These are phyloP conservation scores for Cordyceps pruinosa DNA, from an alignment of 2,329 filamentous ascomycete genomes.

Conservation along the genomic window DNA sequence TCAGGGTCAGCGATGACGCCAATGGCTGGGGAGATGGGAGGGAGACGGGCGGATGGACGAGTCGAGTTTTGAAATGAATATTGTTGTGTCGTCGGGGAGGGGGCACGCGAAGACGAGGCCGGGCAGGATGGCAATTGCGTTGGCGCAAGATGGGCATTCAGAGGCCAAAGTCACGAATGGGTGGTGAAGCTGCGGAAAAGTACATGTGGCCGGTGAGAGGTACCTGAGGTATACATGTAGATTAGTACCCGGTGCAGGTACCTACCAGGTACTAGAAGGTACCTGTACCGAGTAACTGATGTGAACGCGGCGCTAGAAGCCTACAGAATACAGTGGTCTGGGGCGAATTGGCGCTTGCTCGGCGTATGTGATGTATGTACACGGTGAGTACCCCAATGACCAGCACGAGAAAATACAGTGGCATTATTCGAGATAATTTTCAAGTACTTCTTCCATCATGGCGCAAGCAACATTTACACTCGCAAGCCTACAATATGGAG, in stretches of 20 bases:
- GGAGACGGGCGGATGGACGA: not conserved
- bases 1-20: slow-evolving; percentile 32
- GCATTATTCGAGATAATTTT: no score
- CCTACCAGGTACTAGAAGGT: no score
- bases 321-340: not conserved
- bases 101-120: not conserved
- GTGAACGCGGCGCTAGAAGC: not conserved
- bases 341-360: not conserved
- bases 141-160: not conserved
- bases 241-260: no score
- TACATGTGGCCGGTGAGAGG: no score
- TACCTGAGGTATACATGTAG: no score
- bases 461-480: no score
- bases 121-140: not conserved
- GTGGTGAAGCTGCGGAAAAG: not conserved
- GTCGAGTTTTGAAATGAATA: not conserved
- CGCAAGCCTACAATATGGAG: no score
- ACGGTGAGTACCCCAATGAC: no score
- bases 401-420: no score
- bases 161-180: not conserved
- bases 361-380: no score
- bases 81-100: not conserved
- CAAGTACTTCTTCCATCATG: no score
- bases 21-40: slow-evolving; percentile 19
- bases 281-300: no score